Conservation (phyloP, 2,329 filamentous ascomycete species). For the Verticillium nubilum region DNA sequence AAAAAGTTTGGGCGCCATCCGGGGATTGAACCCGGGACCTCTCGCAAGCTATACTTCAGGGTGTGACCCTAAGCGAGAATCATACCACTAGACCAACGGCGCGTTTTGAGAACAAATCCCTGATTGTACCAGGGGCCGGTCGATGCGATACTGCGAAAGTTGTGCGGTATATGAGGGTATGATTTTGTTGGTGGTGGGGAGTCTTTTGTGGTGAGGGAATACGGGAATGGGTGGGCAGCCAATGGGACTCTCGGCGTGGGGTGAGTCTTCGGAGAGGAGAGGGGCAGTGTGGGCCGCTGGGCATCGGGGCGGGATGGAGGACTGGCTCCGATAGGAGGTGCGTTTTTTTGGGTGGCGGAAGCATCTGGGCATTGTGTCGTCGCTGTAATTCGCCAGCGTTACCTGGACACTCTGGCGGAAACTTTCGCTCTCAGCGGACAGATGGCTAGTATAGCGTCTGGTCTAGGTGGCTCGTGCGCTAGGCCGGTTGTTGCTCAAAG, state of each 20-base stretch:
- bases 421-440: no score
- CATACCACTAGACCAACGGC: constrained; percentile 59
- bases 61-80: constrained; percentile 61
- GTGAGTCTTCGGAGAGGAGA: not conserved
- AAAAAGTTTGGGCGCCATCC: constrained; percentile 14
- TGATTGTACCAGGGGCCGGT: not conserved
- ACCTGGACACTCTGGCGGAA: no score
- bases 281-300: not conserved
- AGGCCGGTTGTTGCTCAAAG: no score
- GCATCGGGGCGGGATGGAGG: not conserved
- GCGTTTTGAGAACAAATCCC: not conserved
- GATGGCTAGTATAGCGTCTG: no score
- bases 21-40: constrained; percentile 42
- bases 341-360: no score
- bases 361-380: no score
- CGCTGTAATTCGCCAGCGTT: no score
- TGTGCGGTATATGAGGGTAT: not conserved
- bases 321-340: not conserved
- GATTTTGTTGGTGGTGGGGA: not conserved
- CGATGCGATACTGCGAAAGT: not conserved
- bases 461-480: no score
- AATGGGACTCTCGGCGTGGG: not conserved
- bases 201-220: not conserved
- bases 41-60: constrained; percentile 32
- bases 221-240: not conserved